Base-by-base conservation (phyloP, 2,329 filamentous ascomycete species). In the Neofusicoccum sp. region DNA sequence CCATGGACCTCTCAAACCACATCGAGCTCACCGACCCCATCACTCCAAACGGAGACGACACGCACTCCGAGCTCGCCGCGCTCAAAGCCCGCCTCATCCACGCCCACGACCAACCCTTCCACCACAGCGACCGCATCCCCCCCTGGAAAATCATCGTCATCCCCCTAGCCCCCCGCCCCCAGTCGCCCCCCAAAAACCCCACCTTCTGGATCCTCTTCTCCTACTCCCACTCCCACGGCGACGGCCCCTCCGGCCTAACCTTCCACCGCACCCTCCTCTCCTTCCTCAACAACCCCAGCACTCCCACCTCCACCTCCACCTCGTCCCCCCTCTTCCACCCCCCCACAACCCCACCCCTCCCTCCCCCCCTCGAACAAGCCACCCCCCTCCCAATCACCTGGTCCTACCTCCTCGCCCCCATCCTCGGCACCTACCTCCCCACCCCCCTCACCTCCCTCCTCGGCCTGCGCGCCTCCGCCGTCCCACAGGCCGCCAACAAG, bases 91-190 rank as follows among this genome's bases (percentile, higher is more conserved):
- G 71, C 1, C 62, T 76, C 6, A 64, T 65, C 4, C 60, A 67
- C 12, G 66, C 72, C 11, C 72, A 78, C 45, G 74, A 78, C 58
- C 65, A 69, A 6, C 69, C 71, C 5, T 72, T 74, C 57, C 57
- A 63, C 3, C 61, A 65, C n/a, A 16, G 63, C 24, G 62, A 63
- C 24, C 59, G 47, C 3, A 65, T 68, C 0, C 79, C 79, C 5
- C 75, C 76, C 24, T 82, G 80, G 80, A 72, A 71, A 40, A 70
- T 80, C n/a, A 66, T 75, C 33, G 69, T 79, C 5, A 60, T 74
- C 4, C 72, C 72, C 14, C 53, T 77, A 1, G n/a, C n/a, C n/a
- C 38, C 4, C 26, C 31, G 33, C 28, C 16, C 14, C 36, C 24
- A 26, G 8, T 20, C 41, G 8, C n/a, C 20, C 26, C 20, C 16